A percentile compares a stretch with the other conserved stretches of the same genome.
Conservation (phyloP, 305 asterid genomes). For the Vinca major region DNA sequence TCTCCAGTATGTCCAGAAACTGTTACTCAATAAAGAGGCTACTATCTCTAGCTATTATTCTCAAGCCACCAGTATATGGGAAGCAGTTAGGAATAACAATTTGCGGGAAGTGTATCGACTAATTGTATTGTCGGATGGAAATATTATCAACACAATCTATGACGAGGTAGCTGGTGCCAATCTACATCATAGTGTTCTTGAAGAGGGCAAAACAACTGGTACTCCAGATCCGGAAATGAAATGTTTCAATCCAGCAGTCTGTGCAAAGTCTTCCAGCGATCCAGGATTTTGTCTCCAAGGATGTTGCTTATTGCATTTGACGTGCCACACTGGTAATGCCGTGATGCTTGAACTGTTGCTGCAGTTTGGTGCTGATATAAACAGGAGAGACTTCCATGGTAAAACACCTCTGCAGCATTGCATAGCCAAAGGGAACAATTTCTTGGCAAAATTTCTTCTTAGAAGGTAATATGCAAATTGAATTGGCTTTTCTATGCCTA, state of each 20-base stretch:
- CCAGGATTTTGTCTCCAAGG: constrained; percentile 57
- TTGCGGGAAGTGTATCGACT: constrained; percentile 60
- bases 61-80: constrained; percentile 53
- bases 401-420: constrained; percentile 91
- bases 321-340: constrained; percentile 51
- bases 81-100: constrained; percentile 70
- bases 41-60: constrained; percentile 21
- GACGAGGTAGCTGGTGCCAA: constrained; percentile 44
- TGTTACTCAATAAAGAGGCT: constrained; percentile 53
- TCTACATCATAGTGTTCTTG: constrained; percentile 26
- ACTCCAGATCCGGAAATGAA: constrained; percentile 26
- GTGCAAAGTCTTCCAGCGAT: constrained; percentile 34
- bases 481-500: not conserved
- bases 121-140: constrained; percentile 40
- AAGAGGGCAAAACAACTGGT: constrained; percentile 26
- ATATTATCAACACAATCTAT: constrained; percentile 53
- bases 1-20: constrained; percentile 70
- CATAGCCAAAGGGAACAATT: constrained; percentile 62
- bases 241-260: constrained; percentile 42
- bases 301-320: constrained; percentile 75
- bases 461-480: constrained; percentile 48
- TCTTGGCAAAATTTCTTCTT: constrained; percentile 70
- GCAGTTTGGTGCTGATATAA: constrained; percentile 84
- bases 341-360: constrained; percentile 85
- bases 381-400: constrained; percentile 67